Evolutionary conservation across 371 early-diverging fungal genomes (phyloP), one percentile per base, ranked within the genome.

Genomic region (Choanephora cucurbitarum): DNA sequence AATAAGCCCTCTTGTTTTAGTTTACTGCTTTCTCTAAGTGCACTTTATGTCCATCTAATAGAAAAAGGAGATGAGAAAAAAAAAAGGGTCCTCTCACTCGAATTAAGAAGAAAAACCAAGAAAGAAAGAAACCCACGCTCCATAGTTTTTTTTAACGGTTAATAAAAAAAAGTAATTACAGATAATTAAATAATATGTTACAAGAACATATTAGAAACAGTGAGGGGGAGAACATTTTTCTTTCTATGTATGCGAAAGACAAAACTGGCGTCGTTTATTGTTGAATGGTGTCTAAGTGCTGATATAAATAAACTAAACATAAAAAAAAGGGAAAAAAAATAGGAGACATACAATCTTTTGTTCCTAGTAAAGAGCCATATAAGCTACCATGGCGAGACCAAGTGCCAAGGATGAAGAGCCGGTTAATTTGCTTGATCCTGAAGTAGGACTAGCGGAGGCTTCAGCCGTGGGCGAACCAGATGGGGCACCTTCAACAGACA

Each of bases 401-500:
- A 60, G 28, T 9, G 60, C 40, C 1, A 60, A 44, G 5, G 49
- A 17, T 19, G 50, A 21, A 2, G 17, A 19, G 6, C n/a, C 43
- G 15, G 18, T 28, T 1, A 44, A n/a, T 21, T 44, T 31, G 21
- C 17, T 41, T 17, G 59, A 55, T 37, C 44, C 56, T 18, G 55
- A 51, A 28, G 43, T 31, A n/a, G 23, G n/a, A 4, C 58, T 28
- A 39, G 59, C n/a, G 17, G 58, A 23, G 21, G 52, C 5, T 17
- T 48, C 28, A 8, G 44, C 14, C 11, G 37, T 22, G 17, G 37
- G 19, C 3, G 24, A 11, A 21, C 34, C 42, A 11, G 65, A 52
- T 33, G 65, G 51, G 32, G 52, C 60, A 51, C 44, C 48, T 37
- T 47, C 44, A 28, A 54, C 47, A 42, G 59, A 54, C 47, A 44